Evolutionary conservation across 257 asterid species (phyloP), one percentile per base, ranked within the genome.

Genomic region (Salvia splendens): DNA sequence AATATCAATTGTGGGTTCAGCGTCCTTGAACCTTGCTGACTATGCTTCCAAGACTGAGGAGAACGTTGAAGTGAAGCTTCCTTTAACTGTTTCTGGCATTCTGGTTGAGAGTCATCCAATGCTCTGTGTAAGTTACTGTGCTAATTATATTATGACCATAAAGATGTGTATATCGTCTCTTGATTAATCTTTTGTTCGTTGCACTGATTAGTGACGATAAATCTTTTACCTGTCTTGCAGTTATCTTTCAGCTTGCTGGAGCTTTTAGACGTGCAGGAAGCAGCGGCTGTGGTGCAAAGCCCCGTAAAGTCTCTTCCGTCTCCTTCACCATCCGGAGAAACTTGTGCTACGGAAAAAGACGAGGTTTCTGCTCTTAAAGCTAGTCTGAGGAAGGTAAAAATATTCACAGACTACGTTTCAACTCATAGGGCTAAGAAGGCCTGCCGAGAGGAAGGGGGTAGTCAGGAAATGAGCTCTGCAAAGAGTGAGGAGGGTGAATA

Each of bases 351-450:
- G 0, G 99, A 90, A 67, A 93, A 90, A 74, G 95, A 88, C 3
- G 97, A 93, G 64, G 82, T 93, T 75, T 93, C 99, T 67, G 99
- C 99, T 4, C 82, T 90, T 24, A 90, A 93, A 81, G 97, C 96
- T 63, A 85, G 99, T 70, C 85, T 93, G 16, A 84, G 91, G 71
- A 89, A 82, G 77, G 99, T 93, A 32, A 90, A 86, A 65, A 93
- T 88, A 36, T 82, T 93, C 16, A 89, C 96, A 0, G 96, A 89
- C 15, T 87, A 81, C 32, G 96, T 93, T 36, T 90, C 99, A 5
- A 75, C 87, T 46, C 83, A 87, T 64, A 84, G 86, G 75, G 92
- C 97, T 47, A 89, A 88, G 78, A 93, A 93, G 69, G 86, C 94
- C n/a, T 85, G 90, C 65, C 89, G 81, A 9, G 95, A 87, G 72